Evolutionary conservation across 306 rosid genomes (phyloP).

Genomic region (Vigna nakashimae): DNA sequence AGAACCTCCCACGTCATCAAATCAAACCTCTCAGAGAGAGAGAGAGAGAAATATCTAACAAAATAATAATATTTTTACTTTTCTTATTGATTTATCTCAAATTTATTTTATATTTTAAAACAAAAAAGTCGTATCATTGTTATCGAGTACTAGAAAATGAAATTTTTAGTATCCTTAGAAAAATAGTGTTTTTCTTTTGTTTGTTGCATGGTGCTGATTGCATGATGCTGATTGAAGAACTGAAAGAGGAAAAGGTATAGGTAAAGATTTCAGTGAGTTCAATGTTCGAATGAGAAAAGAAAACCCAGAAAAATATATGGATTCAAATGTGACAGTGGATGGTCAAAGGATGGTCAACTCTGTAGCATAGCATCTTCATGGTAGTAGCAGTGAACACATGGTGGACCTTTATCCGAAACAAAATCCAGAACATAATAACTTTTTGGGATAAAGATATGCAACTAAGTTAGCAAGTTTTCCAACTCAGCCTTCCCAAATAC

Average conservation of each 20-base stretch:
- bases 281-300: constrained; percentile 42
- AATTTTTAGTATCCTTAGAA: no score
- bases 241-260: constrained; percentile 9
- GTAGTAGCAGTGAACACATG: constrained; percentile 41
- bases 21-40: not conserved
- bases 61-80: no score
- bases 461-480: constrained; percentile 33
- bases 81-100: no score
- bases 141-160: no score
- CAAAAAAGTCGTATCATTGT: no score
- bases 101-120: no score
- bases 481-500: constrained; percentile 40
- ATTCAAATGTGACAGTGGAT: constrained; percentile 49
- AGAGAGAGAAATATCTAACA: no score
- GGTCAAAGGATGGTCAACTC: constrained; percentile 49
- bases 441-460: constrained; percentile 30
- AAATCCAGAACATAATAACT: constrained; percentile 15
- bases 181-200: not conserved
- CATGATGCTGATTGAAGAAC: constrained; percentile 14
- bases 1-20: not conserved
- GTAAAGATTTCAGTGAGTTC: constrained; percentile 27
- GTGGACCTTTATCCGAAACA: constrained; percentile 38
- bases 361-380: constrained; percentile 36
- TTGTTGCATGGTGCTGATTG: constrained; percentile 16
- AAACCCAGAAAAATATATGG: constrained; percentile 29